A percentile compares a stretch with the other conserved stretches of the same genome.
phyloP scores from a whole-genome alignment of 306 rosid genomes.

The Arachis hypogaea region DNA sequence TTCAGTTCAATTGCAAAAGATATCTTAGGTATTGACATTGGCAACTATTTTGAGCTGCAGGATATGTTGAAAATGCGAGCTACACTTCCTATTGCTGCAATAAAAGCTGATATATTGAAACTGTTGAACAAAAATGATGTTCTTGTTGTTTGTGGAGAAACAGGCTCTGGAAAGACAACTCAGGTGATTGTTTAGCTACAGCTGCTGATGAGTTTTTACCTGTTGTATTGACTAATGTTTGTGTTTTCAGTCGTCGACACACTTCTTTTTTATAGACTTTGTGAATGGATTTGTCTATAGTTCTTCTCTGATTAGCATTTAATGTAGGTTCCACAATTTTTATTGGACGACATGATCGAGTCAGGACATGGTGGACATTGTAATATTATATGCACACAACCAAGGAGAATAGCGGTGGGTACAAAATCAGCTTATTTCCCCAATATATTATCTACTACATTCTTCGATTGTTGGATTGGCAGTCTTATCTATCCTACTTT shows the following conservation, averaged over 20 bases:
- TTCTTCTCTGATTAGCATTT: slow-evolving; percentile 35
- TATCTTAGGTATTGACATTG: background rate
- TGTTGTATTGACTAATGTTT: background rate
- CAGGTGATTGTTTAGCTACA: slow-evolving; percentile 60
- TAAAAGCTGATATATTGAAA: slow-evolving; percentile 73
- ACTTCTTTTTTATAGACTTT: slow-evolving; percentile 28
- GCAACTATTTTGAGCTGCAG: slow-evolving; percentile 47
- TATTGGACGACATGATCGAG: slow-evolving; percentile 91
- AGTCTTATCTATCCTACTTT: background rate
- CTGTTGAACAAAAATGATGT: slow-evolving; percentile 70
- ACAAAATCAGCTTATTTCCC: slow-evolving; percentile 32
- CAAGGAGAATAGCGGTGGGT: slow-evolving; percentile 95
- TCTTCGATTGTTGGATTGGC: slow-evolving; percentile 15
- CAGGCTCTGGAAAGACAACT: slow-evolving; percentile 99
- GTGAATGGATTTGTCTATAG: background rate
- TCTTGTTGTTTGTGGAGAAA: slow-evolving; percentile 97
- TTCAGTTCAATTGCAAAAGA: slow-evolving; percentile 12
- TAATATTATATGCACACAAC: slow-evolving; percentile 92
- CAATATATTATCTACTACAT: slow-evolving; percentile 28
- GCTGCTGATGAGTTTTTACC: slow-evolving; percentile 16
- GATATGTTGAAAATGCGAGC: slow-evolving; percentile 83
- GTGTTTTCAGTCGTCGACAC: slow-evolving; percentile 1
- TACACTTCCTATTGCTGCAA: slow-evolving; percentile 77
- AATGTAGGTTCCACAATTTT: slow-evolving; percentile 89
- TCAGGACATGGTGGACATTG: slow-evolving; percentile 78